These are phyloP conservation scores for Saccharomycopsis olivae DNA, from an alignment of 805 yeast genomes.

Conservation along the genomic window DNA sequence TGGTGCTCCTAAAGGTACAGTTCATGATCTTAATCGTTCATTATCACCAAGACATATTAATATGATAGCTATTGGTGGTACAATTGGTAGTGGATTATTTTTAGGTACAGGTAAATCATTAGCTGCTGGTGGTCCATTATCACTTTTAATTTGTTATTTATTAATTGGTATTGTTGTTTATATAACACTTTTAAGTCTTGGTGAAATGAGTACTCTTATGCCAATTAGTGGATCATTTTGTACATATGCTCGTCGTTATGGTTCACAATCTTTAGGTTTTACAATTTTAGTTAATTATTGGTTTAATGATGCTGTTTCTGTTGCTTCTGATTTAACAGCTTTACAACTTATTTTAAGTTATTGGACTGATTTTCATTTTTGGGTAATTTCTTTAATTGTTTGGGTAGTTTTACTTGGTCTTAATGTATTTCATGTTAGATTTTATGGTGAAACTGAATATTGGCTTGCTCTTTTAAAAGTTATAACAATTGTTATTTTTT, in stretches of 20 bases:
- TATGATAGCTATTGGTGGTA: constrained; percentile 57
- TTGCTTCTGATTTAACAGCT: constrained; percentile 62
- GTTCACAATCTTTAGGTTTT: constrained; percentile 60
- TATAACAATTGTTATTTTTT: constrained; percentile 45
- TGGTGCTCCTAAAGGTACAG: constrained; percentile 3
- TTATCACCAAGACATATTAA: constrained; percentile 34
- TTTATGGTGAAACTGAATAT: constrained; percentile 56
- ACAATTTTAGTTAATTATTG: constrained; percentile 67
- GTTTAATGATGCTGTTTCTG: constrained; percentile 72
- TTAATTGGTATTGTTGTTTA: constrained; percentile 42
- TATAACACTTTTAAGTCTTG: constrained; percentile 50
- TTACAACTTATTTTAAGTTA: constrained; percentile 42
- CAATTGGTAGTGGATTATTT: constrained; percentile 47
- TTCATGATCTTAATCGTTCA: constrained; percentile 13
- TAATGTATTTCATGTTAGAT: constrained; percentile 41
- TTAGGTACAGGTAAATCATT: constrained; percentile 43
- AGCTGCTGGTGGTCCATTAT: constrained; percentile 41
- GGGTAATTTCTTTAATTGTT: constrained; percentile 41
- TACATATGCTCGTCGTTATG: constrained; percentile 53
- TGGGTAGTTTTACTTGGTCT: constrained; percentile 37
- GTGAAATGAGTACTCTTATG: constrained; percentile 74
- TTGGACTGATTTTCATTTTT: constrained; percentile 52
- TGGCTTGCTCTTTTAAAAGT: constrained; percentile 47
- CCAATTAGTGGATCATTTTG: constrained; percentile 58
- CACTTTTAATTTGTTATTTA: constrained; percentile 38